phyloP scores from a whole-genome alignment of 495 filamentous ascomycete species.

The Penicillium salamii region DNA sequence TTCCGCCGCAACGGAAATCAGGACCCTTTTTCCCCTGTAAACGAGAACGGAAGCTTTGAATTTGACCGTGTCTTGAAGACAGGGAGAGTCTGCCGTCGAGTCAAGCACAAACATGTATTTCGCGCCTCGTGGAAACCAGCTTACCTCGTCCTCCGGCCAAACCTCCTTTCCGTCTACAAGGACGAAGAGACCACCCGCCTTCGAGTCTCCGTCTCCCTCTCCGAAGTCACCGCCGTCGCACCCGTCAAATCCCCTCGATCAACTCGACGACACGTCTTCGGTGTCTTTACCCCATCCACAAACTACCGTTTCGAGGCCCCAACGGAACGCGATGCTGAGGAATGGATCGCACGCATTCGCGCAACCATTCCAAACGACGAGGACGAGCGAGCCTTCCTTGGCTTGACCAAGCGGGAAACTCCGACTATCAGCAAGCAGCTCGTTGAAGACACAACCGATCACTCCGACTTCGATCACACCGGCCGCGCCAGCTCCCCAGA shows the following conservation, averaged over 20 bases:
- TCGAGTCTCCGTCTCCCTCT: slow-evolving; percentile 79
- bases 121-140: slow-evolving; percentile 76
- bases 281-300: slow-evolving; percentile 84
- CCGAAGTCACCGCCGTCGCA: slow-evolving; percentile 88
- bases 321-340: slow-evolving; percentile 70
- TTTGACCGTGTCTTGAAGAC: slow-evolving; percentile 91
- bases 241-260: slow-evolving; percentile 84
- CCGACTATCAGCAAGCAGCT: slow-evolving; percentile 34
- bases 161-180: slow-evolving; percentile 93
- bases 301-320: slow-evolving; percentile 86
- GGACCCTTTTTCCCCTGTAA: slow-evolving; percentile 76
- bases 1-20: slow-evolving; percentile 46
- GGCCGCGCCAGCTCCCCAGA: slow-evolving; percentile 47
- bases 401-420: slow-evolving; percentile 33
- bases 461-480: slow-evolving; percentile 34
- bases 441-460: slow-evolving; percentile 46
- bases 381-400: slow-evolving; percentile 76
- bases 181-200: slow-evolving; percentile 85
- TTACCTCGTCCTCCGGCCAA: slow-evolving; percentile 87
- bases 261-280: slow-evolving; percentile 77
- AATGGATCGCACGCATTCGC: slow-evolving; percentile 84
- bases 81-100: slow-evolving; percentile 80
- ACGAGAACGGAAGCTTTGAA: slow-evolving; percentile 92
- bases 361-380: slow-evolving; percentile 78
- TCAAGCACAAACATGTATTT: slow-evolving; percentile 87